Evolutionary conservation across 129 eudicot genomes (phyloP), one percentile per base, ranked within the genome.

Genomic region (Escallonia herrerae): DNA sequence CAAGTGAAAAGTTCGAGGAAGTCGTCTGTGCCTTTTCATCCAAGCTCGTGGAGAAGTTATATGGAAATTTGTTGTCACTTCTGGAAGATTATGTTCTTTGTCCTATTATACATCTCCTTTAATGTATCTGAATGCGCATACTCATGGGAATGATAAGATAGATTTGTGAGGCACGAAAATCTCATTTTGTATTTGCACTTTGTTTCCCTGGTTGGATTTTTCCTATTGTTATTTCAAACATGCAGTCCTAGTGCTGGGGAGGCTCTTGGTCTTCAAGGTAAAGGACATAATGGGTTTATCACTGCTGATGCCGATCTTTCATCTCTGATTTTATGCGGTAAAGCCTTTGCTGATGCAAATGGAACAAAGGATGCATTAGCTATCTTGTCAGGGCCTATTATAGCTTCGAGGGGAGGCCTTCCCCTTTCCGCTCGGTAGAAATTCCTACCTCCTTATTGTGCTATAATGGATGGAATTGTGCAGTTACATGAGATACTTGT

Each of bases 391-490:
- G 81, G 62, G 52, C 76, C 76, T 7, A 70, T 76, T 37, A 70
- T 76, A 62, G 14, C 33, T 43, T 76, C 81, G 50, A 44, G 81
- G 8, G 81, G 76, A 58, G 76, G 81, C 68, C 81, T 76, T 53
- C 68, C 73, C 51, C 58, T 76, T 50, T 56, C 70, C 53, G 68
- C 81, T 64, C 46, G 72, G 81, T 76, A 70, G 57, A 63, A n/a
- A 38, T 42, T 40, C 40, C 33, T 15, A 10, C 3, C 42, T 42
- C 44, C 43, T 54, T 48, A 49, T 63, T 11, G 2, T 48, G 10
- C 44, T 62, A 45, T 50, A 57, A 7, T 43, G 43, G 58, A 58
- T 53, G 13, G 48, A 43, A 2, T 58, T 61, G 56, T 67, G 40
- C 37, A 46, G 42, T 51, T 43, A 61, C 62, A 47, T 37, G 43